These are phyloP conservation scores for Paracoccidioides lutzii DNA, from an alignment of 2,329 filamentous ascomycete species.

Conservation along the genomic window DNA sequence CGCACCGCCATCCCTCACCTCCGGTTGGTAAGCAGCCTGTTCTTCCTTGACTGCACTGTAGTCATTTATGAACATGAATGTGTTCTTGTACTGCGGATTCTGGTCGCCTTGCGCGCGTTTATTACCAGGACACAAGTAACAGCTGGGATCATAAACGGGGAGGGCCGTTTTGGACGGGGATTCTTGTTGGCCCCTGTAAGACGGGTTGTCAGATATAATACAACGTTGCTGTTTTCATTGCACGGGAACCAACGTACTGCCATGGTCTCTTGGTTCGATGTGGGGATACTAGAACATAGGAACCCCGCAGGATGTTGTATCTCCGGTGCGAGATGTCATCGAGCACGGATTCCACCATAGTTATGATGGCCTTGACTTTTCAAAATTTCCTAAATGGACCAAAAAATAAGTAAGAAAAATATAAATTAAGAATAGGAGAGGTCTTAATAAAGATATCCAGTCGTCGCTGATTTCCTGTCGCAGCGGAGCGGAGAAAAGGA, in stretches of 20 bases:
- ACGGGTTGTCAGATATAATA: constrained; percentile 5
- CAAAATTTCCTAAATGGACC: neutral
- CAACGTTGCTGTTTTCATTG: neutral
- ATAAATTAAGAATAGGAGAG: neutral
- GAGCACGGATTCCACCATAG: constrained; percentile 63
- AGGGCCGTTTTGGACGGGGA: constrained; percentile 52
- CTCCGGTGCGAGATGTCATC: constrained; percentile 94
- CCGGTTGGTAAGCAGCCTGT: constrained; percentile 61
- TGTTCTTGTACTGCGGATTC: constrained; percentile 76
- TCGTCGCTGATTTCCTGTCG: too few species aligned
- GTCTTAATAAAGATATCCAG: too few species aligned
- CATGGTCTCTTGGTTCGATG: constrained; percentile 94
- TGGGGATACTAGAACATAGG: constrained; percentile 88
- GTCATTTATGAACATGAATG: constrained; percentile 93
- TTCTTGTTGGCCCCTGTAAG: constrained; percentile 61
- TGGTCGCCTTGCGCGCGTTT: constrained; percentile 70
- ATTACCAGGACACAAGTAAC: constrained; percentile 91
- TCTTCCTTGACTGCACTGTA: constrained; percentile 93
- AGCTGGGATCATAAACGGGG: constrained; percentile 77
- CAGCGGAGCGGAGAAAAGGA: too few species aligned
- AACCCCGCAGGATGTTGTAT: constrained; percentile 81
- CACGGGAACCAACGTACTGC: constrained; percentile 54
- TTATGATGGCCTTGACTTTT: constrained; percentile 7
- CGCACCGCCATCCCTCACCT: constrained; percentile 39
- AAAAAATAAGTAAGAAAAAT: neutral